Conservation (phyloP, 768 basidiomycete genomes). For the Mycena sanguinolenta region DNA sequence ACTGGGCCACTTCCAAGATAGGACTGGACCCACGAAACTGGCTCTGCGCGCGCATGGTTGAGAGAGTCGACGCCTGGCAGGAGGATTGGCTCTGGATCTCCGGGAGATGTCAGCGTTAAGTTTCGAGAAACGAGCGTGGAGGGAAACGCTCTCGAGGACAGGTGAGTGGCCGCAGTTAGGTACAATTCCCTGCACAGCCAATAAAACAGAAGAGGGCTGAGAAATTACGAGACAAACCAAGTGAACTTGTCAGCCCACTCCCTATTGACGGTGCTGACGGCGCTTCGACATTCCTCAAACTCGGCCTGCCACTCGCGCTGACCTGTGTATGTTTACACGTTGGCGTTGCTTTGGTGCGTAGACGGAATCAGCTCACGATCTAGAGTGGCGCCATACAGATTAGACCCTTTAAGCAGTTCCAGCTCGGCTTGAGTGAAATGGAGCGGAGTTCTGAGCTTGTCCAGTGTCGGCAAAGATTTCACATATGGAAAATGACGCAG, state of each 20-base stretch:
- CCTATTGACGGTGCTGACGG: conserved; percentile 51
- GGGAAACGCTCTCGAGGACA: conserved; percentile 92
- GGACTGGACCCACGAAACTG: conserved; percentile 84
- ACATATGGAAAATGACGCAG: conserved; percentile 74
- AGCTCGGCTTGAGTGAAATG: conserved; percentile 78
- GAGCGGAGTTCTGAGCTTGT: conserved; percentile 76
- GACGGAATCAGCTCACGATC: conserved; percentile 59
- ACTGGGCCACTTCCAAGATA: conserved; percentile 48
- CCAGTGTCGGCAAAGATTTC: conserved; percentile 69
- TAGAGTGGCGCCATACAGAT: conserved; percentile 81
- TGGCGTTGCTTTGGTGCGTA: background rate
- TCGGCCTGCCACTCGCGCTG: conserved; percentile 72
- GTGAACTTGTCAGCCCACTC: conserved; percentile 68
- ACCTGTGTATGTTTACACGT: background rate
- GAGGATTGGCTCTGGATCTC: conserved; percentile 78
- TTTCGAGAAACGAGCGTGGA: conserved; percentile 78
- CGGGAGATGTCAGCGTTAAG: conserved; percentile 65
- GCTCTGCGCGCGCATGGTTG: conserved; percentile 86
- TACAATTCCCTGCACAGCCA: conserved; percentile 71
- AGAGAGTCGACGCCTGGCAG: conserved; percentile 90
- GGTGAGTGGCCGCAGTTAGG: conserved; percentile 77
- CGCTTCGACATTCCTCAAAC: conserved; percentile 66
- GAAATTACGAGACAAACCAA: conserved; percentile 65
- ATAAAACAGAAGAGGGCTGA: conserved; percentile 19
- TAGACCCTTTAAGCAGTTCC: conserved; percentile 79